Conservation (phyloP, 129 eudicot genomes). For the Arctium minus region DNA sequence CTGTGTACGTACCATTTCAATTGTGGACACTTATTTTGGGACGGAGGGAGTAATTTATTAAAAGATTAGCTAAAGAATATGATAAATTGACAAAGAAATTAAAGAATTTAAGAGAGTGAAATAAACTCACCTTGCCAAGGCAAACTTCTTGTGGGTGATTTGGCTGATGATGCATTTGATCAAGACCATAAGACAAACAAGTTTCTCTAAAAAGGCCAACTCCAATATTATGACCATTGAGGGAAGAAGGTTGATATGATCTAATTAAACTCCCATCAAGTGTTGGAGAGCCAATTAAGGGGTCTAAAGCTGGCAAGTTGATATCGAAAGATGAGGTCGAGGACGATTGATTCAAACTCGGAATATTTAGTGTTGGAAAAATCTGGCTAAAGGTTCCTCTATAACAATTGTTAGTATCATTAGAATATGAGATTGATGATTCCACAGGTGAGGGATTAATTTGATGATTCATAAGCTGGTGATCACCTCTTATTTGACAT, state of each 20-base stretch:
- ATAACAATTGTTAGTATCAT: constrained; percentile 3
- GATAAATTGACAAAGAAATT: background rate
- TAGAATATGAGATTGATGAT: background rate
- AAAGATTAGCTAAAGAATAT: background rate
- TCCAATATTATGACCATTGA: constrained; percentile 24
- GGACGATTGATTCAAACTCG: constrained; percentile 32
- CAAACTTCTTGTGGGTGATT: constrained; percentile 17
- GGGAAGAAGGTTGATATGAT: constrained; percentile 17
- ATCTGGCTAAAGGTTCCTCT: constrained; percentile 51
- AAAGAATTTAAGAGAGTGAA: background rate
- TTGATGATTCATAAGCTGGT: constrained; percentile 20
- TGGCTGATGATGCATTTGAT: constrained; percentile 38
- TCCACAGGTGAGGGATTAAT: constrained; percentile 10
- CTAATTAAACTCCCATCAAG: constrained; percentile 29
- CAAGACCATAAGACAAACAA: constrained; percentile 29
- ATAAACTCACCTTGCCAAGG: constrained; percentile 36
- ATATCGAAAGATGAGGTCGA: constrained; percentile 34
- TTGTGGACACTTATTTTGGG: too few species aligned
- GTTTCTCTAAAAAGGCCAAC: constrained; percentile 18
- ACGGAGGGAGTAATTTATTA: too few species aligned
- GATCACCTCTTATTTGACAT: constrained; percentile 27
- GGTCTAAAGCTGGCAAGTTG: constrained; percentile 63
- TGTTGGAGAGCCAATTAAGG: constrained; percentile 38
- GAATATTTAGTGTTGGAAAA: constrained; percentile 53
- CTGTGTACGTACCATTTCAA: too few species aligned